A percentile compares a stretch with the other conserved stretches of the same genome.
Conservation (phyloP, 495 filamentous ascomycete genomes). For the Xylaria curta region DNA sequence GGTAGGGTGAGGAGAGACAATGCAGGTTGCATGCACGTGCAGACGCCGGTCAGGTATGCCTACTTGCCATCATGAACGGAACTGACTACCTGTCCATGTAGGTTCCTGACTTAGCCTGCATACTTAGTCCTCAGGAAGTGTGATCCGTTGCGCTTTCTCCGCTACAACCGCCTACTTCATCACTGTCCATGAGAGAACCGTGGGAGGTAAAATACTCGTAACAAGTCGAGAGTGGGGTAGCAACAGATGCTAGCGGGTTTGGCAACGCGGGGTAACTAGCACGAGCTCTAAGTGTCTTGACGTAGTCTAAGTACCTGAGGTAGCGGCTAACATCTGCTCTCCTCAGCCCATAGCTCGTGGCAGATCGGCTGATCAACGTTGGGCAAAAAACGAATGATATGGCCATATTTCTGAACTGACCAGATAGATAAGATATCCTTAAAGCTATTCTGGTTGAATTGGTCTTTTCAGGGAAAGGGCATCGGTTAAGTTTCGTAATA, state of each 20-base stretch:
- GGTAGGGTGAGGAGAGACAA: conserved; percentile 2
- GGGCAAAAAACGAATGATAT: conserved; percentile 1
- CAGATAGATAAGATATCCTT: not conserved
- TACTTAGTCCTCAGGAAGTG: not conserved
- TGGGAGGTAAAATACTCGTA: not conserved
- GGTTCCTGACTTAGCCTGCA: not conserved
- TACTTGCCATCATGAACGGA: not conserved
- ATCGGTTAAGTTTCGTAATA: not conserved
- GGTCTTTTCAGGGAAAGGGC: not conserved
- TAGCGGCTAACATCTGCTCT: not conserved
- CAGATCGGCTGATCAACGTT: not conserved
- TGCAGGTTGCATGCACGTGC: conserved; percentile 11
- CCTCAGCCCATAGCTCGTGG: not conserved
- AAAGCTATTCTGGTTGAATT: not conserved
- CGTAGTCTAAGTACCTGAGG: too few species aligned
- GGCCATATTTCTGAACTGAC: not conserved
- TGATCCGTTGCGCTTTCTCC: conserved; percentile 3
- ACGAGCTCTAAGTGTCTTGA: not conserved
- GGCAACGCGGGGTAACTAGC: not conserved
- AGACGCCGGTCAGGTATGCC: not conserved
- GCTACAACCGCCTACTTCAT: not conserved
- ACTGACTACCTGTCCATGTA: not conserved
- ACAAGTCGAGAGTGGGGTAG: not conserved
- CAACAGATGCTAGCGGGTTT: not conserved
- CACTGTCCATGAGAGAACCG: not conserved